Conservation (phyloP, 805 yeast genomes). For the Ogataea paraovalis region DNA sequence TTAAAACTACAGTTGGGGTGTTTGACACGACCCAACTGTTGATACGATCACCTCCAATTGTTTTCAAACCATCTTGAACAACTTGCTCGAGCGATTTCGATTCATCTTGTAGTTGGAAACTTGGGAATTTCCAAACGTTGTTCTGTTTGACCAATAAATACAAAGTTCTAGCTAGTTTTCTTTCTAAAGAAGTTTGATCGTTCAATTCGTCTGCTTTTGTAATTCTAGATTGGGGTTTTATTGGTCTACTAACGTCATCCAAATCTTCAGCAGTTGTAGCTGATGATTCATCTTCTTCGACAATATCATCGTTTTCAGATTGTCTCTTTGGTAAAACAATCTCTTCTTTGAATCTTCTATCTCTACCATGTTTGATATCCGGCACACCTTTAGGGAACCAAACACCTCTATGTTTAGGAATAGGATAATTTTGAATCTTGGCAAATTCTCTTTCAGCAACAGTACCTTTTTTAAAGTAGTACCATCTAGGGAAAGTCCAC, state of each 20-base stretch:
- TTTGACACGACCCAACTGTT: constrained; percentile 90
- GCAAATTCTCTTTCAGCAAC: constrained; percentile 78
- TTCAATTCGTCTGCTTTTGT: constrained; percentile 72
- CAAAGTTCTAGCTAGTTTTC: constrained; percentile 74
- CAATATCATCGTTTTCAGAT: constrained; percentile 28
- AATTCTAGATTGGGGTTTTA: constrained; percentile 62
- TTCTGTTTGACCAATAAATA: constrained; percentile 60
- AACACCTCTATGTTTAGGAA: constrained; percentile 65
- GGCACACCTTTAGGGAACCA: constrained; percentile 83
- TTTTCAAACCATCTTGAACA: constrained; percentile 71
- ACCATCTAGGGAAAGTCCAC: constrained; percentile 97
- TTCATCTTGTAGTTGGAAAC: constrained; percentile 45
- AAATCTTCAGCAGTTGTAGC: constrained; percentile 27
- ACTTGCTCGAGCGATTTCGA: constrained; percentile 58
- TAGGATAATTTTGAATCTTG: constrained; percentile 72
- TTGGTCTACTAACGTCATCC: constrained; percentile 63
- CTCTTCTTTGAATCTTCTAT: constrained; percentile 77
- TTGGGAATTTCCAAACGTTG: constrained; percentile 74
- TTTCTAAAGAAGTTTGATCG: constrained; percentile 67
- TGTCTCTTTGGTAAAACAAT: constrained; percentile 70
- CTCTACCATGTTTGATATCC: constrained; percentile 83
- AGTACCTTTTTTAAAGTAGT: constrained; percentile 86
- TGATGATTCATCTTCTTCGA: constrained; percentile 8
- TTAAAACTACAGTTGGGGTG: constrained; percentile 73
- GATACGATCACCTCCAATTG: constrained; percentile 68